Evolutionary conservation across 495 filamentous ascomycete species (phyloP), one percentile per base, ranked within the genome.

Genomic region (Trichocladium uniseriatum): DNA sequence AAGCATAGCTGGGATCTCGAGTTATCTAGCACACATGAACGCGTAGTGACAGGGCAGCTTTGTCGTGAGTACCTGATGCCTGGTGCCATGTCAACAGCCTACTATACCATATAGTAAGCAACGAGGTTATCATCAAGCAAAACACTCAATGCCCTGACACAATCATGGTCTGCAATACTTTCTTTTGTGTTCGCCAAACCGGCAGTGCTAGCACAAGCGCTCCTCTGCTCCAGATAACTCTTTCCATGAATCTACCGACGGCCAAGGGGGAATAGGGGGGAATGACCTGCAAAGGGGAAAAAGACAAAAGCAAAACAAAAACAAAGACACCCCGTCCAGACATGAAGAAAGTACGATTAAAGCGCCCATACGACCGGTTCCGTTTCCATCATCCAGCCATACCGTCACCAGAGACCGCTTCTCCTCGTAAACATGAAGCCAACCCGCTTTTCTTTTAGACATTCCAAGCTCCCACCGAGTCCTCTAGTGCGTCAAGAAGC

Each of bases 181-280:
- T 40, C 14, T 32, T 34, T 48, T 34, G 14, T 35, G 43, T 34
- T 36, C 15, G 28, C 46, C 28, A 21, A 38, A 41, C 28, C 38
- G 38, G 38, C 35, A 36, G 13, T 35, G 46, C 38, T 42, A 38
- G n/a, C n/a, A n/a, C n/a, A n/a, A 38, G 24, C 46, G 16, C 38
- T 42, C 37, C 28, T 15, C 39, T 42, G 47, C 39, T 49, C 47
- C 47, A 43, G 39, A 38, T 20, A 43, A 49, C 40, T 49, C 47
- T 43, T 37, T 37, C 38, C 38, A 31, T 43, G 38, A 49, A 43
- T 37, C 39, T 43, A 43, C 47, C 47, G 31, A 36, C n/a, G n/a
- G n/a, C 39, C 47, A 11, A 20, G 31, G 47, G 42, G 47, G 47
- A 34, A 49, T 37, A 21, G 34, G 31, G 47, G 39, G 39, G 28